Evolutionary conservation across 1,284 basidiomycete genomes (phyloP).

Genomic region (Apiotrichum siamense): DNA sequence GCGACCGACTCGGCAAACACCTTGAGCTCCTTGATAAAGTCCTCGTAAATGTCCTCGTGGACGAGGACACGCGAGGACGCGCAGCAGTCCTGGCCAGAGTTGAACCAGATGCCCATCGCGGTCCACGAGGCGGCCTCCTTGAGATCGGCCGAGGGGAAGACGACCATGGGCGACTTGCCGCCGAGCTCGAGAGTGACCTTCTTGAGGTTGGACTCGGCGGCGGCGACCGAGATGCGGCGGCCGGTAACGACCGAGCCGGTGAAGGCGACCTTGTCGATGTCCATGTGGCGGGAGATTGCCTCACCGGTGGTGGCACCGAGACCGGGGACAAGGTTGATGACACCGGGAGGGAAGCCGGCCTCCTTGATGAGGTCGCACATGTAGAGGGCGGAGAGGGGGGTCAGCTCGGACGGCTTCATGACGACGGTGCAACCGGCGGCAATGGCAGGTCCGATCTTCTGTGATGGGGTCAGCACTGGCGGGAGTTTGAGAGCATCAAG

Average conservation of each 20-base stretch:
- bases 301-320: slow-evolving; percentile 77
- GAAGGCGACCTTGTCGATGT: slow-evolving; percentile 66
- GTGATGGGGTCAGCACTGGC: too few relatives aligned
- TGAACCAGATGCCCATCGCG: slow-evolving; percentile 39
- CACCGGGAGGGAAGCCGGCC: slow-evolving; percentile 78
- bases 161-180: slow-evolving; percentile 51
- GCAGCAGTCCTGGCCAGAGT: slow-evolving; percentile 35
- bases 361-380: slow-evolving; percentile 41
- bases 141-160: slow-evolving; percentile 51
- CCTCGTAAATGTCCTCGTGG: slow-evolving; percentile 73
- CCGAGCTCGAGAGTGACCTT: slow-evolving; percentile 55
- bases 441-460: slow-evolving; percentile 85
- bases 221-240: slow-evolving; percentile 73
- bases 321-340: slow-evolving; percentile 82
- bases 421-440: slow-evolving; percentile 54
- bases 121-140: slow-evolving; percentile 66
- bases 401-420: slow-evolving; percentile 76
- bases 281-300: slow-evolving; percentile 67
- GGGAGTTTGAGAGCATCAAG: too few relatives aligned
- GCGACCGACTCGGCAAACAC: slow-evolving; percentile 62
- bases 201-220: slow-evolving; percentile 80
- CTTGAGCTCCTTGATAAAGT: slow-evolving; percentile 65
- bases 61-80: slow-evolving; percentile 78
- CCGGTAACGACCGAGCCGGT: slow-evolving; percentile 69
- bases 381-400: slow-evolving; percentile 79